Percentiles rank a stretch among this genome's conserved stretches.
These are phyloP conservation scores for Colletotrichum gloeosporioides DNA, from an alignment of 2,329 filamentous ascomycete genomes.

Conservation along the genomic window DNA sequence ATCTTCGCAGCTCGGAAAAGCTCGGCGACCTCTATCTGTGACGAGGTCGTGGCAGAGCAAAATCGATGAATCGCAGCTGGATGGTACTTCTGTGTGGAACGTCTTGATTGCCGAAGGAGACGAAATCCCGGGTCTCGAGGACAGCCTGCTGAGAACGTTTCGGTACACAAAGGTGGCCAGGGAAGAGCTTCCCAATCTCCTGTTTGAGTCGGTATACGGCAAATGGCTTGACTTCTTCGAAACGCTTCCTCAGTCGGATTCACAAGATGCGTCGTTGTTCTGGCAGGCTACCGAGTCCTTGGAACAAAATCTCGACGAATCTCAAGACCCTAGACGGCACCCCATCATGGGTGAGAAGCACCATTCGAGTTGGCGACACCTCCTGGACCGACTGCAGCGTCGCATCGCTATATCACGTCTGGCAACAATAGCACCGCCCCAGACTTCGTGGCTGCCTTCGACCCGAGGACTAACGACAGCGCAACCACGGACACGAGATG, in stretches of 20 bases:
- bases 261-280: slow-evolving; percentile 25
- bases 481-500: not conserved
- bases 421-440: slow-evolving; percentile 24
- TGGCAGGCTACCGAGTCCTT: slow-evolving; percentile 35
- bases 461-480: slow-evolving; percentile 13
- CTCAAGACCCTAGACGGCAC: not conserved
- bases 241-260: slow-evolving; percentile 24
- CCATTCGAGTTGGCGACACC: slow-evolving; percentile 32
- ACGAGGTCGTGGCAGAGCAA: slow-evolving; percentile 17
- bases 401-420: slow-evolving; percentile 23
- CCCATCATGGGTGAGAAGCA: not conserved
- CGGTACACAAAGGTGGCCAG: not conserved
- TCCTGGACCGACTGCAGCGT: slow-evolving; percentile 34
- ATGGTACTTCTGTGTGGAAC: slow-evolving; percentile 20
- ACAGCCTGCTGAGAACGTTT: slow-evolving; percentile 8
- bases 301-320: slow-evolving; percentile 38
- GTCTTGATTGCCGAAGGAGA: slow-evolving; percentile 18
- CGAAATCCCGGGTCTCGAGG: slow-evolving; percentile 11
- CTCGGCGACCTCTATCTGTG: slow-evolving; percentile 15
- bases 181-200: slow-evolving; percentile 12
- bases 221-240: slow-evolving; percentile 39
- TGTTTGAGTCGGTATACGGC: slow-evolving; percentile 29
- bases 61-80: slow-evolving; percentile 18
- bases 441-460: slow-evolving; percentile 17
- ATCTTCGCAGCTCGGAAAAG: slow-evolving; percentile 22